phyloP scores from a whole-genome alignment of 805 yeast species.

The Candida chilensis region DNA sequence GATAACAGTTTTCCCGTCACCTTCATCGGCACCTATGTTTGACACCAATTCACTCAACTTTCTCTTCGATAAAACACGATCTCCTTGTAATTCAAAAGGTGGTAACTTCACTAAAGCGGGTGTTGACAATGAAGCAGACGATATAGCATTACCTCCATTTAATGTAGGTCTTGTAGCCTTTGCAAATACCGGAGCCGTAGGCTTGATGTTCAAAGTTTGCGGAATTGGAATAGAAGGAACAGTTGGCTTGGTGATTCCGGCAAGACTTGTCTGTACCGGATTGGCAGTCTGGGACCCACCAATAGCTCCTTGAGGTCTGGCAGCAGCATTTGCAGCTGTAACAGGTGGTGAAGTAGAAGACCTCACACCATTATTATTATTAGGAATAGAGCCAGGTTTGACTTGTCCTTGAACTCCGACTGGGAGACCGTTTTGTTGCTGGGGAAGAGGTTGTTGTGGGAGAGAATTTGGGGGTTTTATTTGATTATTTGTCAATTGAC shows the following conservation, averaged over 20 bases:
- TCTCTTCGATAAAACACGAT: constrained; percentile 79
- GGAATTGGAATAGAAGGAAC: constrained; percentile 71
- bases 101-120: constrained; percentile 75
- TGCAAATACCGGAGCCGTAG: constrained; percentile 56
- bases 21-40: constrained; percentile 77
- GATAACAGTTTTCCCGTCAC: constrained; percentile 81
- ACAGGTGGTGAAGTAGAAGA: constrained; percentile 16
- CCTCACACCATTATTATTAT: neutral
- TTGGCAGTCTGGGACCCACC: constrained; percentile 27
- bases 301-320: constrained; percentile 13
- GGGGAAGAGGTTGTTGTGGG: no score
- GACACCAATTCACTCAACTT: constrained; percentile 82
- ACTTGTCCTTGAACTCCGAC: no score
- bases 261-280: constrained; percentile 14
- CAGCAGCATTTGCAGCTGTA: constrained; percentile 41
- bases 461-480: no score
- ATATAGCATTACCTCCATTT: constrained; percentile 73
- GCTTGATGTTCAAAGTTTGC: constrained; percentile 52
- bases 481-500: no score
- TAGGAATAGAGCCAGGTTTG: no score
- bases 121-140: constrained; percentile 61
- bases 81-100: constrained; percentile 72
- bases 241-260: constrained; percentile 37
- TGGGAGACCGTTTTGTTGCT: no score
- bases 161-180: constrained; percentile 74